phyloP scores from a whole-genome alignment of 768 basidiomycete genomes.

The Pisolithus microcarpus region DNA sequence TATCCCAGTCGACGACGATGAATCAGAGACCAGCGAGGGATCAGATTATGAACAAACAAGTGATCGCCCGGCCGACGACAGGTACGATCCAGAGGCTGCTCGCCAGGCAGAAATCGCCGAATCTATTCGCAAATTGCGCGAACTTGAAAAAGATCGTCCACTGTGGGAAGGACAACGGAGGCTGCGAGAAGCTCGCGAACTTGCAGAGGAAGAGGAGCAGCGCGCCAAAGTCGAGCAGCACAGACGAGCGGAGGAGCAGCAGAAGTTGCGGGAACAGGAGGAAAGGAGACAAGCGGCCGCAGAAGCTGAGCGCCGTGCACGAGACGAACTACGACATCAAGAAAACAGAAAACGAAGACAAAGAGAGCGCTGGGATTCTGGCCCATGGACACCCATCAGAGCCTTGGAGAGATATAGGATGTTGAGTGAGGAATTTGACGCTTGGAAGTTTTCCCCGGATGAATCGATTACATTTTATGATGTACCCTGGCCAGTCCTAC shows the following conservation, averaged over 20 bases:
- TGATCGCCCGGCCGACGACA: background rate
- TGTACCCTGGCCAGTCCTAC: conserved; percentile 73
- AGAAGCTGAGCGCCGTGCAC: conserved; percentile 25
- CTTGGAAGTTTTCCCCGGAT: conserved; percentile 44
- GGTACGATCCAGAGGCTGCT: conserved; percentile 30
- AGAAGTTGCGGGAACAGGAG: conserved; percentile 18
- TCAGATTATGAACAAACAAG: conserved; percentile 3
- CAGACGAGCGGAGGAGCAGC: conserved; percentile 27
- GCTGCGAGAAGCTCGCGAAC: conserved; percentile 37
- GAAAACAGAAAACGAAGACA: conserved; percentile 39
- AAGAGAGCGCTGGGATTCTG: conserved; percentile 48
- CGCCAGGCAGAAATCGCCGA: conserved; percentile 46
- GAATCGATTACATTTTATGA: conserved; percentile 51
- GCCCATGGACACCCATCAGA: conserved; percentile 55
- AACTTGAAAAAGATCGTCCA: conserved; percentile 58
- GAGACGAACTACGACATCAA: conserved; percentile 32
- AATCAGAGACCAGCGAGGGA: conserved; percentile 1
- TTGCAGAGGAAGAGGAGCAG: conserved; percentile 35
- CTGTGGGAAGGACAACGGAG: conserved; percentile 52
- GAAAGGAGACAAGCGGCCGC: conserved; percentile 15
- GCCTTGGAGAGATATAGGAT: conserved; percentile 66
- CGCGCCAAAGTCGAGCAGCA: conserved; percentile 29
- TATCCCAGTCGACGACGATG: conserved; percentile 10
- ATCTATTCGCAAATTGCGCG: conserved; percentile 59
- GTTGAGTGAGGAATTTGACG: conserved; percentile 58